phyloP scores from a whole-genome alignment of 2,329 filamentous ascomycete genomes.

The Scedosporium dehoogii region DNA sequence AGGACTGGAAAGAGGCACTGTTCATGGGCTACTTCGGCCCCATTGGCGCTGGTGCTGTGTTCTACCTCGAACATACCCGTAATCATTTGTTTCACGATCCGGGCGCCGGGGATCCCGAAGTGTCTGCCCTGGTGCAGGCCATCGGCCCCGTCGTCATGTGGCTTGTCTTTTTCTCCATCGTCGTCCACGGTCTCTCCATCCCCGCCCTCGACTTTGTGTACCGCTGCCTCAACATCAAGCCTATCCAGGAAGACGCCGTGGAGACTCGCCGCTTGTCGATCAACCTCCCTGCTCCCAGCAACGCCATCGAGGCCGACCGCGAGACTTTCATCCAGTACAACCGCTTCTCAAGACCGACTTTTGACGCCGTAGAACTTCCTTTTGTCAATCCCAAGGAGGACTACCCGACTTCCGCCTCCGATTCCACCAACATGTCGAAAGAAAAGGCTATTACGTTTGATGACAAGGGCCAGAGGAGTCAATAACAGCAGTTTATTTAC shows the following conservation, averaged over 20 bases:
- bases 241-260: constrained; percentile 31
- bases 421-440: too few species aligned
- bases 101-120: constrained; percentile 22
- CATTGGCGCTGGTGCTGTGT: constrained; percentile 67
- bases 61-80: constrained; percentile 50
- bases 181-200: constrained; percentile 38
- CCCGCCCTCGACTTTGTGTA: constrained; percentile 31
- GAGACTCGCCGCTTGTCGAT: constrained; percentile 27
- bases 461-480: too few species aligned
- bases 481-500: too few species aligned
- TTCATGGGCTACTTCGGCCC: constrained; percentile 65
- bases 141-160: constrained; percentile 30
- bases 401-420: background rate
- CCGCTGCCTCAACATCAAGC: constrained; percentile 24
- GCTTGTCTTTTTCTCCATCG: constrained; percentile 30
- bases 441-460: too few species aligned
- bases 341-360: constrained; percentile 32
- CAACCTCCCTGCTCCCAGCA: constrained; percentile 24
- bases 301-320: constrained; percentile 26
- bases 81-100: constrained; percentile 28
- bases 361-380: constrained; percentile 3
- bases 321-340: constrained; percentile 36
- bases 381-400: background rate
- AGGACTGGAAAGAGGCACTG: constrained; percentile 46
- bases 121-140: constrained; percentile 24